Evolutionary conservation across 495 filamentous ascomycete genomes (phyloP), one percentile per base, ranked within the genome.

Genomic region (Hypoxylon perforatum): DNA sequence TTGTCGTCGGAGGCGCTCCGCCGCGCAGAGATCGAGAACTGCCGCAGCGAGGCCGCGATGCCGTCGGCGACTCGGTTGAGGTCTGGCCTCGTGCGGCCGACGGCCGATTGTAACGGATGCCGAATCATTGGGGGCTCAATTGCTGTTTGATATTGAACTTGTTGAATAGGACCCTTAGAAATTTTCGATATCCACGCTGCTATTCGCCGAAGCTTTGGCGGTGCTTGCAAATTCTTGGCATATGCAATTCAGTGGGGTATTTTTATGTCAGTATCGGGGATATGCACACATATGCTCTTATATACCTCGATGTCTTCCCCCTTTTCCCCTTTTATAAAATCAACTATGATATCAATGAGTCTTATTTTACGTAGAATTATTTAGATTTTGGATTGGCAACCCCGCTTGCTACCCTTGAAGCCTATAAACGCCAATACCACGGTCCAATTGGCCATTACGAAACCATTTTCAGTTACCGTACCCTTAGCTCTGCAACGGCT

Each of bases 401-500:
- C 7, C 33, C 18, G 0, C 38, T 11, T 5, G 49, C 36, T 59
- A 28, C 49, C 42, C 28, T 66, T 61, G 30, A 30, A 66, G 23
- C 36, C 48, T 7, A 22, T 28, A 10, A 55, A 51, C 42, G 63
- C 56, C 51, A 9, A 28, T 23, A 44, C 48, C 42, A 46, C 17
- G 25, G 25, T 28, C 25, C n/a, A n/a, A n/a, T n/a, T 28, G 25
- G 7, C 25, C 25, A 28, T 28, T 28, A 28, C 7, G n/a, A 28
- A 28, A 28, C 7, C 3, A 28, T 7, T 7, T 28, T 7, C 25
- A 28, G 7, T 7, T 28, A 7, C n/a, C n/a, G n/a, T n/a, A n/a
- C 10, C 25, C 35, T 56, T 53, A 75, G 39, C 64, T 59, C 64
- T 85, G 80, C 69, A 85, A 72, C 8, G 86, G 84, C 78, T 87